Evolutionary conservation across 106 monocot species (phyloP), one percentile per base, ranked within the genome.

Genomic region (Acanthochlamys bracteata): DNA sequence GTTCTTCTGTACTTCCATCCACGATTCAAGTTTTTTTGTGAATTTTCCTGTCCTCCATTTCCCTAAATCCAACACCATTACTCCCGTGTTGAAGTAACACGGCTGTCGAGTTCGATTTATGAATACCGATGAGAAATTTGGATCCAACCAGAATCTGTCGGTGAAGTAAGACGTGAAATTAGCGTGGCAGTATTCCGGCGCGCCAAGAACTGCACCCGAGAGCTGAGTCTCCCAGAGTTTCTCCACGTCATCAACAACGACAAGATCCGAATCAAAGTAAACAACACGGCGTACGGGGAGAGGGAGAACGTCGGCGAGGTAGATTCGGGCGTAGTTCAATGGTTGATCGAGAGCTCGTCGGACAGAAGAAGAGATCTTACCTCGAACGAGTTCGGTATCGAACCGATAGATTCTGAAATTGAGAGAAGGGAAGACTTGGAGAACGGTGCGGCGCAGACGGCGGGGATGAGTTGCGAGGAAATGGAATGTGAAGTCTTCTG

Each of bases 321-420:
- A 63, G 45, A 63, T 63, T 23, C 63, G 63, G 21, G 63, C 63
- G 45, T 63, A 63, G 63, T 63, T 63, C 20, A 63, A 42, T 6
- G 63, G 63, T 14, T 63, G 63, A 21, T 63, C 63, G 42, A 63
- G 63, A 11, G 63, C 45, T 40, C 63, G 81, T 43, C 93, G 93
- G 53, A 94, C 84, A 56, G 93, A 89, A 33, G 80, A 70, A 61
- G 93, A 89, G 79, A 88, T 88, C 66, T 73, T 77, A 42, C 63
- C 65, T 53, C 83, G 80, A 61, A 86, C 78, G 24, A 86, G 68
- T 33, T 70, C 59, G 43, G 81, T 25, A 61, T 94, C 81, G 75
- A 89, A 89, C 40, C 43, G 42, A 21, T 63, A 41, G 43, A 63
- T 45, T 17, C n/a, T 7, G 11, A 63, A 46, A 2, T 41, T 22